These are phyloP conservation scores for Biancaea sappan DNA, from an alignment of 306 rosid species.

Conservation along the genomic window DNA sequence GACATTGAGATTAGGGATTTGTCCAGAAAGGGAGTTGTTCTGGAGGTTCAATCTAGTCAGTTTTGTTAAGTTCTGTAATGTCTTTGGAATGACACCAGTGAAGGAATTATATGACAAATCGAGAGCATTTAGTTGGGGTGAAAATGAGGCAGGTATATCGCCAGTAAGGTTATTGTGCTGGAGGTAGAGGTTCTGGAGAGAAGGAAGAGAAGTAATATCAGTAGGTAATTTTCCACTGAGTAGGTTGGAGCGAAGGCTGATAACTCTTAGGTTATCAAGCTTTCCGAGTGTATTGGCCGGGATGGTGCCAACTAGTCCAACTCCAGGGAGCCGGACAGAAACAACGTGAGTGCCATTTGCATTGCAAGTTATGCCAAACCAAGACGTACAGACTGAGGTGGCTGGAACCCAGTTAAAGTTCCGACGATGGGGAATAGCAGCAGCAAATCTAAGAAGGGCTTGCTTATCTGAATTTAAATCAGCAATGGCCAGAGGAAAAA, in stretches of 20 bases:
- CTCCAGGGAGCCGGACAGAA: slow-evolving; percentile 77
- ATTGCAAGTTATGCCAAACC: slow-evolving; percentile 70
- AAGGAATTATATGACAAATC: slow-evolving; percentile 87
- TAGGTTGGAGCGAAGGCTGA: slow-evolving; percentile 88
- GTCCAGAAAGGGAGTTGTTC: slow-evolving; percentile 79
- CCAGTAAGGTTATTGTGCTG: slow-evolving; percentile 90
- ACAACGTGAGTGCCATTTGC: slow-evolving; percentile 50
- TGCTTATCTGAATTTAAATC: slow-evolving; percentile 72
- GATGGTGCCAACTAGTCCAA: slow-evolving; percentile 76
- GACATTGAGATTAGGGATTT: slow-evolving; percentile 67
- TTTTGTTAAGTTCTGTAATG: slow-evolving; percentile 62
- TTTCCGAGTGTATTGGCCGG: slow-evolving; percentile 76
- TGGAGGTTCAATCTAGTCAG: slow-evolving; percentile 73
- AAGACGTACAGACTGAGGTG: slow-evolving; percentile 58
- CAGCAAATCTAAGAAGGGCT: slow-evolving; percentile 71
- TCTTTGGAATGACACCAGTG: slow-evolving; percentile 63
- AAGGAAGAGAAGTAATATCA: slow-evolving; percentile 80
- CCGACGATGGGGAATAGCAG: slow-evolving; percentile 70
- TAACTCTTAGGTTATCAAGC: slow-evolving; percentile 66
- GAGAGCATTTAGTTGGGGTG: slow-evolving; percentile 61
- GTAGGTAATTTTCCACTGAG: slow-evolving; percentile 70
- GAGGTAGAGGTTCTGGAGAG: slow-evolving; percentile 70
- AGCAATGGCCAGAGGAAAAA: slow-evolving; percentile 55
- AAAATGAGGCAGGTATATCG: slow-evolving; percentile 67
- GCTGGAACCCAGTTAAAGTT: slow-evolving; percentile 57